Conservation (phyloP, 2,329 filamentous ascomycete genomes). For the Clonostachys sp. region DNA sequence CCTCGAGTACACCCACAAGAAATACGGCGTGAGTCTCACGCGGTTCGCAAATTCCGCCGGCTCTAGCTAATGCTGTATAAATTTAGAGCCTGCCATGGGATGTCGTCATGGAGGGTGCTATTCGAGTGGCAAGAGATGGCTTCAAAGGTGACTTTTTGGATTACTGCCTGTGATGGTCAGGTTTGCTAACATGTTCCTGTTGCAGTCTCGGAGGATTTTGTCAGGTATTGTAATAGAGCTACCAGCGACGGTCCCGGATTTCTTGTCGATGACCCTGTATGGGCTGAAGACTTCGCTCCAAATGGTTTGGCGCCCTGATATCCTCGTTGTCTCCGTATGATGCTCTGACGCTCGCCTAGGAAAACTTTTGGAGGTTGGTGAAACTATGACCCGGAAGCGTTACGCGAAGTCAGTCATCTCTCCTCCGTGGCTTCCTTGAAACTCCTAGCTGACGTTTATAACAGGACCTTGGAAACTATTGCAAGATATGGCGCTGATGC, state of each 20-base stretch:
- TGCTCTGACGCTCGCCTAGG: slow-evolving; percentile 25
- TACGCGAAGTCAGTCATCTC: slow-evolving; percentile 53
- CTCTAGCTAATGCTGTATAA: neutral
- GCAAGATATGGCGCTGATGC: slow-evolving; percentile 66
- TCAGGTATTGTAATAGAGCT: slow-evolving; percentile 21
- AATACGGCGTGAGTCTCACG: slow-evolving; percentile 53
- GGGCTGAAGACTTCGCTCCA: slow-evolving; percentile 85
- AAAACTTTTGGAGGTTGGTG: slow-evolving; percentile 64
- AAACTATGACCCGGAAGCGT: slow-evolving; percentile 74
- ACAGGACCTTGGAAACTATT: slow-evolving; percentile 67
- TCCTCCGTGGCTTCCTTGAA: neutral
- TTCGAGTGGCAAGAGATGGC: slow-evolving; percentile 67
- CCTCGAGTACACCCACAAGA: slow-evolving; percentile 70
- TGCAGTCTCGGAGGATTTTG: slow-evolving; percentile 65
- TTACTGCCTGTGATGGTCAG: neutral
- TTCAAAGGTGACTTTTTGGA: slow-evolving; percentile 43
- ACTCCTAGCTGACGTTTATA: neutral
- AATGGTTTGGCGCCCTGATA: slow-evolving; percentile 41
- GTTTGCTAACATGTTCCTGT: neutral
- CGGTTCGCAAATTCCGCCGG: neutral
- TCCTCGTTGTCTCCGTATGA: no score
- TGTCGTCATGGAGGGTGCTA: slow-evolving; percentile 67
- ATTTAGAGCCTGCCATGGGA: slow-evolving; percentile 55
- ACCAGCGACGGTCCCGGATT: slow-evolving; percentile 45
- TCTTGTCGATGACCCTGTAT: slow-evolving; percentile 68